Evolutionary conservation across 176 grass and related monocot species (phyloP).

Genomic region (Phoenix roebelenii): DNA sequence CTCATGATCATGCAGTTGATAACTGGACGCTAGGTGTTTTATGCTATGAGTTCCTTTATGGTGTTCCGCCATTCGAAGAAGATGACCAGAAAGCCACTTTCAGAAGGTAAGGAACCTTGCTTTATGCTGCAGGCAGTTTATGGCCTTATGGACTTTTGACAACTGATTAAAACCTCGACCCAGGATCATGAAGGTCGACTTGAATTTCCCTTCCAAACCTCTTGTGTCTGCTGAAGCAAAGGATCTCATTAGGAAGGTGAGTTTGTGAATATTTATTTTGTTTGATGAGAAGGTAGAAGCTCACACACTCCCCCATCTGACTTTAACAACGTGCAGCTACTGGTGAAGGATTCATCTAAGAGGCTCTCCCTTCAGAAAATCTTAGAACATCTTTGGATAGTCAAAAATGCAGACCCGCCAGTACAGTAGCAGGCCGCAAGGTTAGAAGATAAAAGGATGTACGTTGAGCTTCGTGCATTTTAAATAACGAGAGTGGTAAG

Average conservation of each 20-base stretch:
- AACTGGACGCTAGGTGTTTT: slow-evolving; percentile 88
- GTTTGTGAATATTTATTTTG: not conserved
- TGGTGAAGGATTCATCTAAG: slow-evolving; percentile 90
- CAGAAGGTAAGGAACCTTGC: slow-evolving; percentile 25
- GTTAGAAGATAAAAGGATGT: no score
- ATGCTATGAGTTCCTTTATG: slow-evolving; percentile 87
- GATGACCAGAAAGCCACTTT: slow-evolving; percentile 58
- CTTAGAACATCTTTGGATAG: slow-evolving; percentile 74
- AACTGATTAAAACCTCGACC: slow-evolving; percentile 12
- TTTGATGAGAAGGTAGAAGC: no score
- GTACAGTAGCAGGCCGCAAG: no score
- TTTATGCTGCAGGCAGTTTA: not conserved
- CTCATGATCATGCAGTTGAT: slow-evolving; percentile 78
- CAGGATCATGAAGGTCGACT: slow-evolving; percentile 80
- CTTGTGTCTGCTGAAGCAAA: slow-evolving; percentile 59
- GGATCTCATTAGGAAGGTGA: slow-evolving; percentile 82
- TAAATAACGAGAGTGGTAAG: no score
- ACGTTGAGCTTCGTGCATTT: no score
- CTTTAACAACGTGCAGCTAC: slow-evolving; percentile 35
- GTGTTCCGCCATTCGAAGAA: slow-evolving; percentile 68
- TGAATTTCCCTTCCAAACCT: slow-evolving; percentile 56
- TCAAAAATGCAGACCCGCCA: slow-evolving; percentile 56
- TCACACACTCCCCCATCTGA: no score
- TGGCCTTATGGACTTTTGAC: not conserved
- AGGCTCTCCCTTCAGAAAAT: slow-evolving; percentile 71